Conservation (phyloP, 2,329 filamentous ascomycete genomes). For the Clarireedia paspali region DNA sequence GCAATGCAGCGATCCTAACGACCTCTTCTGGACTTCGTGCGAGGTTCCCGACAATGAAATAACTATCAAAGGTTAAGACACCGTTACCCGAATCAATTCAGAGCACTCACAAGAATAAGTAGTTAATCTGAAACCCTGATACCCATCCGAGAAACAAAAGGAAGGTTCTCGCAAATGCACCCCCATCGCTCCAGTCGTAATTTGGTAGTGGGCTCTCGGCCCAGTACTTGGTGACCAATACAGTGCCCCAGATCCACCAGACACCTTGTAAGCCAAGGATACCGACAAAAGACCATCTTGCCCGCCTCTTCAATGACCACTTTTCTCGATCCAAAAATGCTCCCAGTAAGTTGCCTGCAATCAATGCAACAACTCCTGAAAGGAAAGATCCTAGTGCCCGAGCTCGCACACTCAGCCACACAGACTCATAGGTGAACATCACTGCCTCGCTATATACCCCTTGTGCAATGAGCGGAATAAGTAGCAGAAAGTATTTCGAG, state of each 20-base stretch:
- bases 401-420: slow-evolving; percentile 65
- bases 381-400: slow-evolving; percentile 65
- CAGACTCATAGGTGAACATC: slow-evolving; percentile 59
- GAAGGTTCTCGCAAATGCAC: slow-evolving; percentile 56
- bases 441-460: slow-evolving; percentile 65
- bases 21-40: slow-evolving; percentile 55
- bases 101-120: slow-evolving; percentile 54
- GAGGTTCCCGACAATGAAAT: slow-evolving; percentile 63
- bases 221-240: slow-evolving; percentile 55
- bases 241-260: slow-evolving; percentile 66
- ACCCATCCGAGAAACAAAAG: slow-evolving; percentile 61
- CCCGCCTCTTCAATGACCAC: slow-evolving; percentile 20
- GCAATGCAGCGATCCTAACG: slow-evolving; percentile 58
- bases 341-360: slow-evolving; percentile 58
- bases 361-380: slow-evolving; percentile 58
- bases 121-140: slow-evolving; percentile 64
- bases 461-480: slow-evolving; percentile 62
- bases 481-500: slow-evolving; percentile 52
- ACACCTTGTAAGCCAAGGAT: slow-evolving; percentile 47
- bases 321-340: slow-evolving; percentile 21
- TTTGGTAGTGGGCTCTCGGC: slow-evolving; percentile 41
- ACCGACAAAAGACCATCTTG: slow-evolving; percentile 20
- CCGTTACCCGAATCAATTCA: background rate
- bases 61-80: slow-evolving; percentile 33
- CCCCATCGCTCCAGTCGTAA: slow-evolving; percentile 57